Percentiles rank a stretch among this genome's conserved stretches.
Conservation (phyloP, 108 stramenopile genomes). For the Cyclotella cryptica region DNA sequence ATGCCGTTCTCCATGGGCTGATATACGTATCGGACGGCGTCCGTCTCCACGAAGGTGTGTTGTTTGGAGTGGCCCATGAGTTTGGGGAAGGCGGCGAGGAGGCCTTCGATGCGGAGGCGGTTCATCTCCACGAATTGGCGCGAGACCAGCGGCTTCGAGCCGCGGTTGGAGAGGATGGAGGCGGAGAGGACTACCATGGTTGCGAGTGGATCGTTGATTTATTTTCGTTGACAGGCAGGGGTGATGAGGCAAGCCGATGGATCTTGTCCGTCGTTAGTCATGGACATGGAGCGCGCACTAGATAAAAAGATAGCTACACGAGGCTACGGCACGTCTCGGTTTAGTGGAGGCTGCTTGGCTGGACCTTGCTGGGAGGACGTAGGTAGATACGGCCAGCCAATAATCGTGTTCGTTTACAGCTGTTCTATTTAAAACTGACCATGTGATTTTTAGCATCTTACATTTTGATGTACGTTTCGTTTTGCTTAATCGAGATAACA, state of each 20-base stretch:
- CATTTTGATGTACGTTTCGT: too few relatives aligned
- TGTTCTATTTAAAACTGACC: background rate
- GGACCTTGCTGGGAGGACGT: background rate
- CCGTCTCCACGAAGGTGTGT: slow-evolving; percentile 99
- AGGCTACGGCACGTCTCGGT: too few relatives aligned
- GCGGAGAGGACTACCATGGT: slow-evolving; percentile 86
- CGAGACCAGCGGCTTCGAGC: slow-evolving; percentile 90
- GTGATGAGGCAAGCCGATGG: background rate
- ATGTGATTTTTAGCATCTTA: background rate
- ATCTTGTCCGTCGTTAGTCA: background rate
- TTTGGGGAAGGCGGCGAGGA: slow-evolving; percentile 99
- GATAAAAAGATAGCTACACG: too few relatives aligned
- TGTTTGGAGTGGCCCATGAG: slow-evolving; percentile 90
- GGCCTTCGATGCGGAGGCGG: slow-evolving; percentile 96
- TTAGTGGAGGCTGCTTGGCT: too few relatives aligned
- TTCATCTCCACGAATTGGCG: slow-evolving; percentile 99
- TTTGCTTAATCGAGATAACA: too few relatives aligned
- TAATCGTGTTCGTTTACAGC: background rate
- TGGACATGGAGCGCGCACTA: too few relatives aligned
- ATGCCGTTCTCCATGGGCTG: slow-evolving; percentile 96
- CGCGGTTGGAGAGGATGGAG: slow-evolving; percentile 82
- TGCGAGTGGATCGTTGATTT: background rate
- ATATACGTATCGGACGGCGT: slow-evolving; percentile 98
- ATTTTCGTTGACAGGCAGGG: background rate
- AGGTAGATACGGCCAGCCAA: background rate